Percentiles rank a stretch among this genome's conserved stretches.
Conservation (phyloP, 768 basidiomycete genomes). For the Dacryopinax spathularia region DNA sequence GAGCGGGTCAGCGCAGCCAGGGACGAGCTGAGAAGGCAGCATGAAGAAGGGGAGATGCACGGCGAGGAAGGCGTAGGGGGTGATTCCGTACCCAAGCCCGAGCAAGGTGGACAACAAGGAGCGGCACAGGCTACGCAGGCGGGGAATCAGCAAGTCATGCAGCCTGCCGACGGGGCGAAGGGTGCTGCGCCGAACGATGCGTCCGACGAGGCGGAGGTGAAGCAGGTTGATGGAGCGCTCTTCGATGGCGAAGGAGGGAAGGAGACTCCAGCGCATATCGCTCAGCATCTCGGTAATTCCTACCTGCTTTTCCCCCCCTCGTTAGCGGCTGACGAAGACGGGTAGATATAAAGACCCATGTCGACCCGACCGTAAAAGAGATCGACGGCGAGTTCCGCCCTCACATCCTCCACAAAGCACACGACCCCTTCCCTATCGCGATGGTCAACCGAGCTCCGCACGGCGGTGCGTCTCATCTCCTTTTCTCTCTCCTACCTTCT, state of each 20-base stretch:
- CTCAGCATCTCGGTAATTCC: not conserved
- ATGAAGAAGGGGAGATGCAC: not conserved
- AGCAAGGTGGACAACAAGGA: not conserved
- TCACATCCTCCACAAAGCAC: slow-evolving; percentile 43
- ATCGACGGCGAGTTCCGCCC: slow-evolving; percentile 38
- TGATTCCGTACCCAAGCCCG: not conserved
- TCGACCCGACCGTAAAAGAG: not conserved
- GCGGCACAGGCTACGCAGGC: not conserved
- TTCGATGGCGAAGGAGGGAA: not conserved
- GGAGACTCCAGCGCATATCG: not conserved
- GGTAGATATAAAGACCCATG: not conserved
- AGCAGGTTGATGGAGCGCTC: not conserved
- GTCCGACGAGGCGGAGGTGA: not conserved
- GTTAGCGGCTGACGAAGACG: not conserved
- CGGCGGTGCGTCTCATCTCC: slow-evolving; percentile 28
- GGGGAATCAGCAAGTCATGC: not conserved
- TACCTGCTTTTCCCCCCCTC: not conserved
- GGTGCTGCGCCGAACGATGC: not conserved
- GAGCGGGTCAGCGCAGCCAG: not conserved
- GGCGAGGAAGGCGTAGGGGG: not conserved
- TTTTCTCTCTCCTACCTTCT: not conserved
- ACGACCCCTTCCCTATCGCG: slow-evolving; percentile 47
- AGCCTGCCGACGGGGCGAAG: not conserved
- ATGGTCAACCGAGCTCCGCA: slow-evolving; percentile 49
- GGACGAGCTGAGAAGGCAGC: not conserved